Percentiles rank a stretch among this genome's conserved stretches.
phyloP scores from a whole-genome alignment of 2,329 filamentous ascomycete species.

The Cladosporium cucumerinum region DNA sequence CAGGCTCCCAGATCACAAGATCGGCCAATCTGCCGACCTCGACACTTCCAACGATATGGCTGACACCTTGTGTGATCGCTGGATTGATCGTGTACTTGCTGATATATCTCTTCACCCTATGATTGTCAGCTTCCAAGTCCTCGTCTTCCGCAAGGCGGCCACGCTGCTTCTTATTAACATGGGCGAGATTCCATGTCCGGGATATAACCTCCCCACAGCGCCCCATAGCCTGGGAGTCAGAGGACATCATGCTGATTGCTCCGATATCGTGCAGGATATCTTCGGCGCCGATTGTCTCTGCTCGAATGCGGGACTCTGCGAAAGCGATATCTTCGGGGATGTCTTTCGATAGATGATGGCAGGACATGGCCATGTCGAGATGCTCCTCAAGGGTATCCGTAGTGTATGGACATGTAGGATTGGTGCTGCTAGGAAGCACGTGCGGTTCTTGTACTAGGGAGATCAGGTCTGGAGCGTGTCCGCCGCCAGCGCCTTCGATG shows the following conservation, averaged over 20 bases:
- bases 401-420: slow-evolving; percentile 84
- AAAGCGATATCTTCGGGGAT: slow-evolving; percentile 93
- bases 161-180: slow-evolving; percentile 88
- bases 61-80: slow-evolving; percentile 81
- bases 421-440: slow-evolving; percentile 82
- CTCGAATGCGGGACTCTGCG: slow-evolving; percentile 84
- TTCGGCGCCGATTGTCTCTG: slow-evolving; percentile 90
- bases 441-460: slow-evolving; percentile 80
- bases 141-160: slow-evolving; percentile 72
- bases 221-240: slow-evolving; percentile 92
- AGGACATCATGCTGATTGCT: slow-evolving; percentile 94
- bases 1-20: slow-evolving; percentile 78
- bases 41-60: slow-evolving; percentile 76
- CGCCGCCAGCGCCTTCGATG: slow-evolving; percentile 86
- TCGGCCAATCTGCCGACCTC: slow-evolving; percentile 86
- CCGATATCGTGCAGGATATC: slow-evolving; percentile 89
- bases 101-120: slow-evolving; percentile 82
- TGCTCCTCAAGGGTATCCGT: slow-evolving; percentile 89
- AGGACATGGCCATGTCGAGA: slow-evolving; percentile 95
- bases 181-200: slow-evolving; percentile 89
- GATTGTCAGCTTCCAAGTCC: slow-evolving; percentile 76
- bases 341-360: slow-evolving; percentile 83
- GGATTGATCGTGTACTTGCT: slow-evolving; percentile 95
- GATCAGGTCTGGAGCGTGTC: slow-evolving; percentile 92
- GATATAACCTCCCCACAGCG: slow-evolving; percentile 87